Evolutionary conservation across 2,329 filamentous ascomycete genomes (phyloP), one percentile per base, ranked within the genome.

Genomic region (Aspergillus sp.): DNA sequence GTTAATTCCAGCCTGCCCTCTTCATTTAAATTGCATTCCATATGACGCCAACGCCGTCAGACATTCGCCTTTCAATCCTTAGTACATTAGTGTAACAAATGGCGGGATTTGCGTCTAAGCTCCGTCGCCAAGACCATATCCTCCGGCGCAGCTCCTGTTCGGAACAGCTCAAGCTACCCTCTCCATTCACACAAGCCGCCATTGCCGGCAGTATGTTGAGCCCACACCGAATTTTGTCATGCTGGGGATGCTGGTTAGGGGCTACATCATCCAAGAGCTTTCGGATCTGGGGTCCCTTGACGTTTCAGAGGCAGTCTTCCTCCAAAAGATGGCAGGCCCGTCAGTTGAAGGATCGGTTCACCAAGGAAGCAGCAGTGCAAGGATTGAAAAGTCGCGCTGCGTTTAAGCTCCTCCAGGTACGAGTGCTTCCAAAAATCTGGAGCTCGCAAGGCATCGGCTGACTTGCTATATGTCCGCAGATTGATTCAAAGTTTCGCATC

Each of bases 321-420:
- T 90, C 86, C 1, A 88, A 82, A 47, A 79, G 85, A 71, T 99
- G 94, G 94, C 90, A 90, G 69, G 80, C 81, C 48, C 86, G 94
- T 17, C 92, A 96, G 66, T 77, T 77, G 36, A 80, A 73, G 38
- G 94, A 99, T 73, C 73, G 73, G 16, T 95, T 85, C 68, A 82
- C 87, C 0, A 83, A 82, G 51, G 83, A 88, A 62, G 92, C 94
- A 43, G 88, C 85, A 65, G 84, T 95, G 2, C 81, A 88, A 60
- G 87, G 87, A 0, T 75, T 96, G 52, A 96, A 93, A 73, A 95
- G 90, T 63, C 84, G 94, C 56, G 94, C 94, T 22, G 94, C 92
- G 0, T 96, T 94, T 72, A 99, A 99, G 72, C 77, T 99, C 9
- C 73, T 96, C 16, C 89, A 96, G 79, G 90, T 90, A 30, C 26